Conservation (phyloP, 495 filamentous ascomycete species). For the Xylaria grammica region DNA sequence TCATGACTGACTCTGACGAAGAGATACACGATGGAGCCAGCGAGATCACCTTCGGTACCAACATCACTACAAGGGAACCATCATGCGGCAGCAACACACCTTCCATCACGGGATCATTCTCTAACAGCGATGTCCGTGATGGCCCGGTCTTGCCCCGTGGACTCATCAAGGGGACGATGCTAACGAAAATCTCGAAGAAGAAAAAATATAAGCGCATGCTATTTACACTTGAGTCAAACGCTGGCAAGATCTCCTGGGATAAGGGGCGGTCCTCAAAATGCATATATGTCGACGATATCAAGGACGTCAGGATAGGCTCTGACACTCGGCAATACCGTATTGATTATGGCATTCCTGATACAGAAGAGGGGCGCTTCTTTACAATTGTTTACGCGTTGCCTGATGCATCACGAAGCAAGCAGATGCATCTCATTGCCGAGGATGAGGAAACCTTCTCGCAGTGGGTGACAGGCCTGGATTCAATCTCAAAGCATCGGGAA, state of each 20-base stretch:
- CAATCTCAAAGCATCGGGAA: slow-evolving; percentile 79
- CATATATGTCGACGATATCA: slow-evolving; percentile 94
- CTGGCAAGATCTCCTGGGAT: slow-evolving; percentile 88
- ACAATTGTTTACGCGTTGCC: slow-evolving; percentile 83
- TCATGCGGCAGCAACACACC: slow-evolving; percentile 45
- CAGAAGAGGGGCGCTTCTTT: slow-evolving; percentile 74
- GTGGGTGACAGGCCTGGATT: slow-evolving; percentile 82
- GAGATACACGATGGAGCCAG: slow-evolving; percentile 51
- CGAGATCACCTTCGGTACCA: slow-evolving; percentile 34
- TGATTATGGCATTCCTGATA: slow-evolving; percentile 71
- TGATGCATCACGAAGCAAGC: slow-evolving; percentile 73
- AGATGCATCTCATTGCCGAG: slow-evolving; percentile 79
- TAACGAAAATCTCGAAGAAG: slow-evolving; percentile 80
- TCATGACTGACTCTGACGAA: slow-evolving; percentile 69
- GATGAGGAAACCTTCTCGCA: slow-evolving; percentile 68
- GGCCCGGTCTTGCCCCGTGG: slow-evolving; percentile 73
- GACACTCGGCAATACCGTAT: slow-evolving; percentile 89
- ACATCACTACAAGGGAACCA: slow-evolving; percentile 37
- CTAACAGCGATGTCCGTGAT: slow-evolving; percentile 42
- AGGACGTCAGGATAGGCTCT: slow-evolving; percentile 82
- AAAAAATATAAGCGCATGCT: slow-evolving; percentile 75
- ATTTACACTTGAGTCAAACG: slow-evolving; percentile 78
- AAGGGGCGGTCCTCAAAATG: slow-evolving; percentile 74
- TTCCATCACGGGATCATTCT: slow-evolving; percentile 42
- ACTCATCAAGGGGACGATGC: slow-evolving; percentile 73